These are phyloP conservation scores for Fusarium sterilihyphosum DNA, from an alignment of 2,329 filamentous ascomycete genomes.

Conservation along the genomic window DNA sequence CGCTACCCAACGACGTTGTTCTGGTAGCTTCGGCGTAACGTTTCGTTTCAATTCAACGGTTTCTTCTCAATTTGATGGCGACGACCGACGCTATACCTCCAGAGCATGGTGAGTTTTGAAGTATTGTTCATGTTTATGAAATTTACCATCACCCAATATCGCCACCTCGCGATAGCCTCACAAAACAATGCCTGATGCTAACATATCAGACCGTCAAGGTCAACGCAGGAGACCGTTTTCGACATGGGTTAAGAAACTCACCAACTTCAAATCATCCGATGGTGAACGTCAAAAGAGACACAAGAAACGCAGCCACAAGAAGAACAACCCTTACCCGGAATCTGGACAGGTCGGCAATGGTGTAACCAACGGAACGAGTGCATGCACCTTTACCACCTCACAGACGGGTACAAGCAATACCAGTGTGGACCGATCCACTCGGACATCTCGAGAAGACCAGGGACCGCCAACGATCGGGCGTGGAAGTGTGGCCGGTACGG, in stretches of 20 bases:
- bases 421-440: constrained; percentile 68
- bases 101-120: constrained; percentile 36
- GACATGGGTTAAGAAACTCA: constrained; percentile 92
- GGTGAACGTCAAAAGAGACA: constrained; percentile 58
- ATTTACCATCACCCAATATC: constrained; percentile 1
- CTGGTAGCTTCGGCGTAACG: constrained; percentile 13
- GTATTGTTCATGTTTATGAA: not conserved
- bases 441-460: constrained; percentile 68
- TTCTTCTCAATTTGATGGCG: constrained; percentile 38
- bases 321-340: constrained; percentile 93
- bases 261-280: constrained; percentile 82
- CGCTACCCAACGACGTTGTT: constrained; percentile 35
- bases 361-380: constrained; percentile 54
- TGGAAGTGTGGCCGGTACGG: constrained; percentile 79
- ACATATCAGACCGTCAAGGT: constrained; percentile 68
- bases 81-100: constrained; percentile 42
- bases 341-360: constrained; percentile 68
- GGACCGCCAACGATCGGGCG: constrained; percentile 70
- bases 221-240: constrained; percentile 86
- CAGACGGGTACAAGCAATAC: constrained; percentile 61
- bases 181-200: constrained; percentile 39
- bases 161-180: constrained; percentile 8
- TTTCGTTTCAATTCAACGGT: constrained; percentile 6
- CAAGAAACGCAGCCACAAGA: constrained; percentile 70
- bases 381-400: constrained; percentile 65